phyloP scores from a whole-genome alignment of 352 stramenopile genomes.

The Phytophthora hibernalis region DNA sequence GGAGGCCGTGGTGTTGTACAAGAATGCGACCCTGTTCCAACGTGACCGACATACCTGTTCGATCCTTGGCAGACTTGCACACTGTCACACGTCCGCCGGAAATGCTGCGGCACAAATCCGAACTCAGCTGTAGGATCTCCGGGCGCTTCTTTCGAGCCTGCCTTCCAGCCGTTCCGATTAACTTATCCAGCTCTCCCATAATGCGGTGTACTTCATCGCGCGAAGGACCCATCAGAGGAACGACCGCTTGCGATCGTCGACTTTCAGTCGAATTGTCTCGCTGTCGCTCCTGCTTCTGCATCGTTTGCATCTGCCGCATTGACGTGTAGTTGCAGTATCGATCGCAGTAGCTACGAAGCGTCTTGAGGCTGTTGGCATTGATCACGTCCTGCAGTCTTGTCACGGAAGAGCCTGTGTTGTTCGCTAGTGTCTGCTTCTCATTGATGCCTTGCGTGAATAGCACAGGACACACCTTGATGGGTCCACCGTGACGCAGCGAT shows the following conservation, averaged over 20 bases:
- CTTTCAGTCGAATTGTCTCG: slow-evolving; percentile 16
- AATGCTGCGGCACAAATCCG: slow-evolving; percentile 82
- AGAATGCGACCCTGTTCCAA: slow-evolving; percentile 93
- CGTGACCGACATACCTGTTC: slow-evolving; percentile 97
- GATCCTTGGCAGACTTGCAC: slow-evolving; percentile 98
- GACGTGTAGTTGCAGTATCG: slow-evolving; percentile 79
- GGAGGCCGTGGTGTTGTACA: slow-evolving; percentile 77
- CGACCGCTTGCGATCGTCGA: slow-evolving; percentile 7
- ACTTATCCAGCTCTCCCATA: slow-evolving; percentile 69
- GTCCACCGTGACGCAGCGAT: slow-evolving; percentile 60
- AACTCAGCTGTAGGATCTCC: slow-evolving; percentile 87
- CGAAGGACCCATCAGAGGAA: slow-evolving; percentile 28
- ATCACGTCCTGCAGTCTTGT: slow-evolving; percentile 84
- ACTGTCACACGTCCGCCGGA: slow-evolving; percentile 93
- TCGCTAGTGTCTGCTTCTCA: slow-evolving; percentile 93
- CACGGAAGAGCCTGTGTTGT: slow-evolving; percentile 86
- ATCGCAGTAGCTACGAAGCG: slow-evolving; percentile 74
- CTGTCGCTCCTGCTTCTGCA: slow-evolving; percentile 34
- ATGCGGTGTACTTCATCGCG: slow-evolving; percentile 67
- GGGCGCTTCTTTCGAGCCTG: slow-evolving; percentile 85
- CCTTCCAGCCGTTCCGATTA: slow-evolving; percentile 67
- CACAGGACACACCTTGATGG: slow-evolving; percentile 75
- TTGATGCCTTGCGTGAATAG: slow-evolving; percentile 93
- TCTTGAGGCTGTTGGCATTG: slow-evolving; percentile 79
- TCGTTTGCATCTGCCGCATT: slow-evolving; percentile 45